Evolutionary conservation across 2,329 filamentous ascomycete species (phyloP).

Genomic region (Ophiosphaerella herpotricha): DNA sequence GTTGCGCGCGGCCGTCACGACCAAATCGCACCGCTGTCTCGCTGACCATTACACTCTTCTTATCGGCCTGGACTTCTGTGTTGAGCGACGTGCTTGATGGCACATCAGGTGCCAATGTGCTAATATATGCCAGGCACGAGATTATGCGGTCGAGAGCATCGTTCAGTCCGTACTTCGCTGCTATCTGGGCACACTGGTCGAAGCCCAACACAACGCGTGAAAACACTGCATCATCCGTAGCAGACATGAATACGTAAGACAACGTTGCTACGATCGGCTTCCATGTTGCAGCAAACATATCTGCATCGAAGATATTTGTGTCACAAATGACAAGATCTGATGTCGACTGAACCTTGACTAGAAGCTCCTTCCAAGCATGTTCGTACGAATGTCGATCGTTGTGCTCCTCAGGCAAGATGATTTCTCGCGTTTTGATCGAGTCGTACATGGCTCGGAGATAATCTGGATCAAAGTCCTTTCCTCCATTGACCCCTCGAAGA

Average conservation of each 20-base stretch:
- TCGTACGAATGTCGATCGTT: constrained; percentile 97
- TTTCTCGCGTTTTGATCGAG: constrained; percentile 90
- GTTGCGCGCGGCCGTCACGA: constrained; percentile 87
- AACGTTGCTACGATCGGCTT: constrained; percentile 91
- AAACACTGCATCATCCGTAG: constrained; percentile 94
- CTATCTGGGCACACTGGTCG: constrained; percentile 93
- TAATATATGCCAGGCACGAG: constrained; percentile 87
- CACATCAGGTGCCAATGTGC: constrained; percentile 76
- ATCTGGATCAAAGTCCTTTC: constrained; percentile 79
- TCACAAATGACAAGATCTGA: constrained; percentile 77
- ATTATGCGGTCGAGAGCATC: constrained; percentile 94
- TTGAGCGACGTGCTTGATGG: constrained; percentile 86
- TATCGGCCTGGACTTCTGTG: constrained; percentile 90
- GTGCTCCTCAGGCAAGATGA: constrained; percentile 95
- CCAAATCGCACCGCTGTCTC: constrained; percentile 96
- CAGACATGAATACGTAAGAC: constrained; percentile 98
- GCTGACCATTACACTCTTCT: constrained; percentile 97
- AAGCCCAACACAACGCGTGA: constrained; percentile 92
- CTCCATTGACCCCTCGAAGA: constrained; percentile 85
- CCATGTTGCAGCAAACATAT: constrained; percentile 98
- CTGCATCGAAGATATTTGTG: constrained; percentile 93
- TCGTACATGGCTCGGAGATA: constrained; percentile 88
- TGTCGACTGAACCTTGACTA: constrained; percentile 80
- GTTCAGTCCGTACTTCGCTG: constrained; percentile 77
- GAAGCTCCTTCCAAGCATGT: constrained; percentile 93